A percentile compares a stretch with the other conserved stretches of the same genome.
Conservation (phyloP, 192 early-diverging fungal species). For the Rhizophagus sp. region DNA sequence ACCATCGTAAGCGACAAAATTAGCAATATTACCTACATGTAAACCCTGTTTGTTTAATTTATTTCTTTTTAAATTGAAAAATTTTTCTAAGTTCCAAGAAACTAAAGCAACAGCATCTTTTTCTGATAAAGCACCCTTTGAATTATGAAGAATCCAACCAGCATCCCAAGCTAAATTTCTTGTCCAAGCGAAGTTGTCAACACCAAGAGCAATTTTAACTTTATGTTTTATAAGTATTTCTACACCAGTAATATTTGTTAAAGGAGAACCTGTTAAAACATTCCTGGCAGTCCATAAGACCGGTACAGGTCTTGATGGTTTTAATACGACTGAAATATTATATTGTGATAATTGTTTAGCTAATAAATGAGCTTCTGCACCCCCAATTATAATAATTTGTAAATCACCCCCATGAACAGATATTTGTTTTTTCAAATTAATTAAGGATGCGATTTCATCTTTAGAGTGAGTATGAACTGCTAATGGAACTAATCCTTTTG, state of each 20-base stretch:
- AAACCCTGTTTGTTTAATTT: slow-evolving; percentile 18
- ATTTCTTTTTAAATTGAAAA: slow-evolving; percentile 52
- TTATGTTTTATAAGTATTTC: slow-evolving; percentile 56
- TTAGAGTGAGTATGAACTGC: slow-evolving; percentile 51
- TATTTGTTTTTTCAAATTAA: slow-evolving; percentile 58
- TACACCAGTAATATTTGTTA: slow-evolving; percentile 51
- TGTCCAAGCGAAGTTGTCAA: slow-evolving; percentile 45
- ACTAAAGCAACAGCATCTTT: slow-evolving; percentile 69
- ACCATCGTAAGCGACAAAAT: slow-evolving; percentile 64
- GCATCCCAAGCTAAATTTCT: slow-evolving; percentile 79
- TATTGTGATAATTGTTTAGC: slow-evolving; percentile 55
- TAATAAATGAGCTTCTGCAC: slow-evolving; percentile 67
- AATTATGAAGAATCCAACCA: slow-evolving; percentile 60
- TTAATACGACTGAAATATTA: slow-evolving; percentile 64
- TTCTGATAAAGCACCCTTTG: slow-evolving; percentile 45
- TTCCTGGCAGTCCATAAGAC: slow-evolving; percentile 55
- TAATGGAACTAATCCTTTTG: slow-evolving; percentile 51
- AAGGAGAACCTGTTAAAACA: slow-evolving; percentile 59
- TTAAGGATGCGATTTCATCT: slow-evolving; percentile 67
- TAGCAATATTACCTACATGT: slow-evolving; percentile 23
- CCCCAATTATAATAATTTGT: slow-evolving; percentile 59
- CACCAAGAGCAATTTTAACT: slow-evolving; percentile 62
- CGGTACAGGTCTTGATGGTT: slow-evolving; percentile 66
- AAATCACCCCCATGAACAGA: slow-evolving; percentile 40
- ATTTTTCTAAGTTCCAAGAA: slow-evolving; percentile 70